Conservation (phyloP, 2,329 filamentous ascomycete genomes). For the Ceratocystis cacaofunesta region DNA sequence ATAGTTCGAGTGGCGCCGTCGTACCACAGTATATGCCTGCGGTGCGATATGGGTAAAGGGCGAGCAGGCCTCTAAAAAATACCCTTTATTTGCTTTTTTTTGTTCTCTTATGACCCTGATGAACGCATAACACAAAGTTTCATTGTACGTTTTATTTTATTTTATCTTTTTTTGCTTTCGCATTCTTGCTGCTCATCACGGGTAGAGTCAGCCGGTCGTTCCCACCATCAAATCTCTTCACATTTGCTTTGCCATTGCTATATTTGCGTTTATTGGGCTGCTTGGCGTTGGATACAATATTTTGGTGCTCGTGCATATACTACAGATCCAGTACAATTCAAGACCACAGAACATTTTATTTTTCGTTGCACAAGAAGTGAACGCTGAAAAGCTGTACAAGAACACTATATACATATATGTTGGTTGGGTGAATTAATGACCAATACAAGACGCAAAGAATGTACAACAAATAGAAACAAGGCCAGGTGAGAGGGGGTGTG, state of each 20-base stretch:
- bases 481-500: too few relatives aligned
- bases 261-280: conserved; percentile 4
- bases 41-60: conserved; percentile 7
- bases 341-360: not conserved
- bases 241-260: not conserved
- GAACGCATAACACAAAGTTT: not conserved
- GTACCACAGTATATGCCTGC: conserved; percentile 8
- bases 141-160: not conserved
- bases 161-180: not conserved
- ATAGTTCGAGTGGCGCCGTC: not conserved
- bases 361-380: too few relatives aligned
- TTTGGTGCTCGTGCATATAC: not conserved
- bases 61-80: not conserved
- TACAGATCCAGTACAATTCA: not conserved
- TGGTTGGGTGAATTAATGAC: too few relatives aligned
- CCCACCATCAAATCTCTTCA: not conserved
- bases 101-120: not conserved
- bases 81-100: not conserved
- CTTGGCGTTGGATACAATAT: not conserved
- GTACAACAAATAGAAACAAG: too few relatives aligned
- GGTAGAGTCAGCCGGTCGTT: not conserved
- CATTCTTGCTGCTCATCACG: not conserved
- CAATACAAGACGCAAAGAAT: too few relatives aligned
- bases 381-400: too few relatives aligned
- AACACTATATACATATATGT: too few relatives aligned